Evolutionary conservation across 1,284 basidiomycete genomes (phyloP).

Genomic region (Crepidotus sp.): DNA sequence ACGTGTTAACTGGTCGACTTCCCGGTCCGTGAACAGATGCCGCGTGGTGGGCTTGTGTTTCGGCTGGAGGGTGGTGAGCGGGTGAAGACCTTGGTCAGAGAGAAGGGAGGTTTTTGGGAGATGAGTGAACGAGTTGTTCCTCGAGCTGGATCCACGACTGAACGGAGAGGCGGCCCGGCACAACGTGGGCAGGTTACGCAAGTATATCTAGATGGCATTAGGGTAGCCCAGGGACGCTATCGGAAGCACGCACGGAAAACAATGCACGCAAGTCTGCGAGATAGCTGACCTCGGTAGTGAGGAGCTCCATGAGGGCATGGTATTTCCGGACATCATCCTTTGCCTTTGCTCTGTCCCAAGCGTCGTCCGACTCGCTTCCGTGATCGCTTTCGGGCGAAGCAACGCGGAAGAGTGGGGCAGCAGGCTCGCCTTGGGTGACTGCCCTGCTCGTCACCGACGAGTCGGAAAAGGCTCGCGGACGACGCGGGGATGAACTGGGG

Average conservation of each 20-base stretch:
- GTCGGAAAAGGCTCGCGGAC: conserved; percentile 20
- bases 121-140: conserved; percentile 32
- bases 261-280: conserved; percentile 68
- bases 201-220: conserved; percentile 29
- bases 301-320: conserved; percentile 71
- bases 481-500: conserved; percentile 19
- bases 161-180: conserved; percentile 29
- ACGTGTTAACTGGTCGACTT: conserved; percentile 53
- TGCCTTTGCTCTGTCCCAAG: conserved; percentile 21
- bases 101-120: conserved; percentile 26
- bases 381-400: conserved; percentile 7
- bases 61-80: conserved; percentile 17
- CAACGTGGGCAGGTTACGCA: conserved; percentile 32
- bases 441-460: conserved; percentile 12
- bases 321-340: conserved; percentile 45
- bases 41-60: conserved; percentile 29
- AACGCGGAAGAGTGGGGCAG: background rate
- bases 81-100: conserved; percentile 23
- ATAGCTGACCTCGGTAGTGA: conserved; percentile 78
- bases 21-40: conserved; percentile 44
- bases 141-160: conserved; percentile 32
- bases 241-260: conserved; percentile 46
- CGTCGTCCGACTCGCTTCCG: conserved; percentile 8
- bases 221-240: background rate
- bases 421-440: background rate